These are phyloP conservation scores for Phytophthora multivora DNA, from an alignment of 352 stramenopile species.

Conservation along the genomic window DNA sequence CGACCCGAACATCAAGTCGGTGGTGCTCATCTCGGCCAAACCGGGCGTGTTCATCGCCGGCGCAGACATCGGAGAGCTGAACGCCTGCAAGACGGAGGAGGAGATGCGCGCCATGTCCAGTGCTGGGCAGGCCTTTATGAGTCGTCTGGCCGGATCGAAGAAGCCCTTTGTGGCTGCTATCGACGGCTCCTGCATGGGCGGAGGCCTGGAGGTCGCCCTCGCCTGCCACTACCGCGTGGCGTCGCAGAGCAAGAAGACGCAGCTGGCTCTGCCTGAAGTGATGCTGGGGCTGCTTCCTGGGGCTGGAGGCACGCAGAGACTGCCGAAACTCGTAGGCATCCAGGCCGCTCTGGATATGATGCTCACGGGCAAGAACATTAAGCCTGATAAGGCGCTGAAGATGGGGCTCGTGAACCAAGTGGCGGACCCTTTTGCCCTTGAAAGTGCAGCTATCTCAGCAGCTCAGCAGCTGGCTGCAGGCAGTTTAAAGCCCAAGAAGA, in stretches of 20 bases:
- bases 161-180: slow-evolving; percentile 97
- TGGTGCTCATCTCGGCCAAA: slow-evolving; percentile 98
- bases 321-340: slow-evolving; percentile 94
- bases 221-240: slow-evolving; percentile 98
- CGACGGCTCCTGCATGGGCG: slow-evolving; percentile 96
- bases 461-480: slow-evolving; percentile 91
- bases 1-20: slow-evolving; percentile 93
- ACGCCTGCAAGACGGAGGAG: slow-evolving; percentile 83
- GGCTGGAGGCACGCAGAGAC: slow-evolving; percentile 97
- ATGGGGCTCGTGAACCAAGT: slow-evolving; percentile 98
- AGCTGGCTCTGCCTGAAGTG: slow-evolving; percentile 96
- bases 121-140: slow-evolving; percentile 94
- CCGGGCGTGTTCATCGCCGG: slow-evolving; percentile 98
- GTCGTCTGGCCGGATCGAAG: slow-evolving; percentile 91
- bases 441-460: slow-evolving; percentile 90
- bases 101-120: slow-evolving; percentile 93
- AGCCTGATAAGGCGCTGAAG: slow-evolving; percentile 95
- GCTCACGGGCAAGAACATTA: slow-evolving; percentile 97
- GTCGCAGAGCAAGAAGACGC: slow-evolving; percentile 95
- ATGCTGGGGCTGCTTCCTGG: slow-evolving; percentile 97
- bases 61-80: slow-evolving; percentile 97
- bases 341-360: slow-evolving; percentile 97
- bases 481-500: slow-evolving; percentile 93
- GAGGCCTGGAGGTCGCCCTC: slow-evolving; percentile 96
- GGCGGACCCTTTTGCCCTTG: slow-evolving; percentile 89